Evolutionary conservation across 176 grass and related monocot species (phyloP).

Genomic region (bread wheat (Triticum aestivum)): DNA sequence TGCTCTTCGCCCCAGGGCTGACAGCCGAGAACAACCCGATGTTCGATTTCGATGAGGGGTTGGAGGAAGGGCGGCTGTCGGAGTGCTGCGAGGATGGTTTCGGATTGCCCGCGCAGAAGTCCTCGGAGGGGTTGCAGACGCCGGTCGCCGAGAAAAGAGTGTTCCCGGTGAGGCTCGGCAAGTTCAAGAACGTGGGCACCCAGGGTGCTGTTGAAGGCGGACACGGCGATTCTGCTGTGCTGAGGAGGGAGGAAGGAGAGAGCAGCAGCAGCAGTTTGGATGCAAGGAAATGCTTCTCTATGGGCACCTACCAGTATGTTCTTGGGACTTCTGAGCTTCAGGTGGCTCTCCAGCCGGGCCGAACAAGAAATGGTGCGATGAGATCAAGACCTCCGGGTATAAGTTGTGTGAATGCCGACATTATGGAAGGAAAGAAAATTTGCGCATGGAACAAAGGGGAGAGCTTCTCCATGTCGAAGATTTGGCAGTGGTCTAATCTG

Average conservation of each 20-base stretch:
- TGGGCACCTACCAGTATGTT: slow-evolving; percentile 93
- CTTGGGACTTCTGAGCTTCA: slow-evolving; percentile 63
- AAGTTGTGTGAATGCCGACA: slow-evolving; percentile 44
- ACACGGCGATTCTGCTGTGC: slow-evolving; percentile 22
- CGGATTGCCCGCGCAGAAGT: slow-evolving; percentile 27
- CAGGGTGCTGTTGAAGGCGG: slow-evolving; percentile 36
- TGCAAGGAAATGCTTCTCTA: slow-evolving; percentile 89
- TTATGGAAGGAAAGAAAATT: slow-evolving; percentile 69
- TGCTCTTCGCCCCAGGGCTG: slow-evolving; percentile 48
- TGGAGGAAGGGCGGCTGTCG: slow-evolving; percentile 39
- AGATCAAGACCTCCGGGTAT: slow-evolving; percentile 39
- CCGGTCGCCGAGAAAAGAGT: slow-evolving; percentile 51
- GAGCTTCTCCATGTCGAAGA: slow-evolving; percentile 89
- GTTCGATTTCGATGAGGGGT: slow-evolving; percentile 54
- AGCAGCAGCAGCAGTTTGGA: slow-evolving; percentile 85
- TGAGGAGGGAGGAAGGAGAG: slow-evolving; percentile 70
- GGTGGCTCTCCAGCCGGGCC: slow-evolving; percentile 55
- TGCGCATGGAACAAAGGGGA: slow-evolving; percentile 68
- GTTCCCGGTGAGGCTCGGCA: slow-evolving; percentile 82
- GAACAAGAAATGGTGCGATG: slow-evolving; percentile 4
- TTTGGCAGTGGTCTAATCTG: slow-evolving; percentile 87
- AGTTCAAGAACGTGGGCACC: slow-evolving; percentile 72
- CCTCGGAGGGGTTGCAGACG: slow-evolving; percentile 22
- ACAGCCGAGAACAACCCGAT: slow-evolving; percentile 45
- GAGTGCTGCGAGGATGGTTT: slow-evolving; percentile 36